A percentile compares a stretch with the other conserved stretches of the same genome.
phyloP scores from a whole-genome alignment of 345 rosid genomes.

The Salix suchowensis region DNA sequence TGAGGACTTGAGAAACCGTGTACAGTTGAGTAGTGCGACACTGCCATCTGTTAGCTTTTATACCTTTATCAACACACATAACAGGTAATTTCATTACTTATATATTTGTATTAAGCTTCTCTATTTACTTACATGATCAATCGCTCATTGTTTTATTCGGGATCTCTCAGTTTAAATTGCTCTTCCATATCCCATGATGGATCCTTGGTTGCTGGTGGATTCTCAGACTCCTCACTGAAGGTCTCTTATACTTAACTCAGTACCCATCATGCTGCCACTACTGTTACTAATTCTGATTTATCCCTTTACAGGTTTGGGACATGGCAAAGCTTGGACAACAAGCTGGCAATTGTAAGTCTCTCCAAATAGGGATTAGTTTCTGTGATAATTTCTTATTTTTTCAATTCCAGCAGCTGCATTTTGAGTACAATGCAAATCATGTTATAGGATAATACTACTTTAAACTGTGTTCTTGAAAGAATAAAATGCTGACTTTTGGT shows the following conservation, averaged over 20 bases:
- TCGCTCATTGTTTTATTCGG: conserved; percentile 11
- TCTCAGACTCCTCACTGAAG: conserved; percentile 95
- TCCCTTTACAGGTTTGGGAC: conserved; percentile 78
- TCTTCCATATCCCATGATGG: conserved; percentile 96
- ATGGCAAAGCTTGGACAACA: conserved; percentile 93
- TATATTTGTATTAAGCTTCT: conserved; percentile 1
- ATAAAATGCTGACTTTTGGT: background rate
- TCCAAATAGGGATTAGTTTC: background rate
- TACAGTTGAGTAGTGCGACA: conserved; percentile 71
- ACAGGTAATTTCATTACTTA: conserved; percentile 50
- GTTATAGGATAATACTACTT: background rate
- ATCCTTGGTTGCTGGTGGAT: conserved; percentile 92
- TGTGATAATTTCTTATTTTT: background rate
- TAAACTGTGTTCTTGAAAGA: background rate
- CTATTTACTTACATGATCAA: background rate
- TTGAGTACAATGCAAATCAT: background rate
- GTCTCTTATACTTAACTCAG: conserved; percentile 25
- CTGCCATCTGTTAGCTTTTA: conserved; percentile 93
- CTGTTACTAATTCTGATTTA: conserved; percentile 21
- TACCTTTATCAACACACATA: conserved; percentile 86
- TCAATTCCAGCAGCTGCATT: background rate
- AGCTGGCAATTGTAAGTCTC: conserved; percentile 50
- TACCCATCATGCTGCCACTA: conserved; percentile 5
- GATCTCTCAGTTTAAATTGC: conserved; percentile 59
- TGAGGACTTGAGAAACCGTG: conserved; percentile 92